Conservation (phyloP, 2,329 filamentous ascomycete species). For the Raffaelea albimanens region DNA sequence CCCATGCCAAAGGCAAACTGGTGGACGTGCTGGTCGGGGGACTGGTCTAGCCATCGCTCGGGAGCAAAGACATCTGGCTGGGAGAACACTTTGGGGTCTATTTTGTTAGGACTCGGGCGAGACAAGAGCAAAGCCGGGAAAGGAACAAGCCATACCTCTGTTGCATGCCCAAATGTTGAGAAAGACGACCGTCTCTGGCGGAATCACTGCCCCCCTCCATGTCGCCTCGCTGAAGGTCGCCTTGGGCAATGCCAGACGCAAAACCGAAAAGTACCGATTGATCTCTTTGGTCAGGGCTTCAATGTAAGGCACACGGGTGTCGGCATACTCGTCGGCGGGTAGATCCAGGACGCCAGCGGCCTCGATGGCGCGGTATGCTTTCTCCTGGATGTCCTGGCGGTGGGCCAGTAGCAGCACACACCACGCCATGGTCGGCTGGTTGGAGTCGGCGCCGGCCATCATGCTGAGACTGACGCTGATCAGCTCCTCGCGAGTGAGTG, state of each 20-base stretch:
- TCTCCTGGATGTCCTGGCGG: conserved; percentile 60
- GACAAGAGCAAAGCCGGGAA: neutral
- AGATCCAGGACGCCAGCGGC: conserved; percentile 11
- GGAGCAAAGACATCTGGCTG: neutral
- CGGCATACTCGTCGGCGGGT: neutral
- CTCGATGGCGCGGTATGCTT: conserved; percentile 60
- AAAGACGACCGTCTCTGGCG: neutral
- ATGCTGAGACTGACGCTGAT: conserved; percentile 1
- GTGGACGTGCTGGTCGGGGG: neutral
- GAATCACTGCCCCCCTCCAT: neutral
- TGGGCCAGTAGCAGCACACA: conserved; percentile 55
- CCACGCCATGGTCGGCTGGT: conserved; percentile 39
- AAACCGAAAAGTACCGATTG: neutral
- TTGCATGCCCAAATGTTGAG: neutral
- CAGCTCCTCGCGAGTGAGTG: neutral
- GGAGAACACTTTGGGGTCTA: neutral
- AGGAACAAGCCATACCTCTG: neutral
- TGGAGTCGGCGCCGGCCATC: conserved; percentile 1
- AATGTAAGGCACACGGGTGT: neutral
- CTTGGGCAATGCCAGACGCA: neutral
- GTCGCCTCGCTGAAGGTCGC: neutral
- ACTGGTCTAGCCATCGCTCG: neutral
- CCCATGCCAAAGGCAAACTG: neutral
- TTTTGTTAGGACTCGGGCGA: neutral
- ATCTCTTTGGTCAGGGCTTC: neutral